These are phyloP conservation scores for Smittium culicis DNA, from an alignment of 371 early-diverging fungal species.

Conservation along the genomic window DNA sequence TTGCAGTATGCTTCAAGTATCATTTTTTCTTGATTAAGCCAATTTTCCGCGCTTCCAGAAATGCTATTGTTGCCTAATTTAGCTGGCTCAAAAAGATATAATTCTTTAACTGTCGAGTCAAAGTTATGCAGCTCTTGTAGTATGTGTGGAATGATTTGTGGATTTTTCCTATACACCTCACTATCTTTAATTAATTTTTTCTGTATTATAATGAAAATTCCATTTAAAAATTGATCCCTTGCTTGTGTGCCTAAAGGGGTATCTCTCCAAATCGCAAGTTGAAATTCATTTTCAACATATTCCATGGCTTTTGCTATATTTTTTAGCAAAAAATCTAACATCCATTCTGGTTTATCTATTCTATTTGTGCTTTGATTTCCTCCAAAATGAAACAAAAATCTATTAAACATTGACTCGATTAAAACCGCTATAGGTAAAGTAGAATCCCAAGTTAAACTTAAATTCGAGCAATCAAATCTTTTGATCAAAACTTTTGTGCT, in stretches of 20 bases:
- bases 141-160: conserved; percentile 52
- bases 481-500: background rate
- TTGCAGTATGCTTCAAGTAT: background rate
- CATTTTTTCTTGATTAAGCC: conserved; percentile 1
- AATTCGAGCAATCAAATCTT: background rate
- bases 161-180: conserved; percentile 38
- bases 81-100: conserved; percentile 33
- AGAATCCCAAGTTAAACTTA: conserved; percentile 1
- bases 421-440: conserved; percentile 1
- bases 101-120: conserved; percentile 52
- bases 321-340: conserved; percentile 50
- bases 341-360: conserved; percentile 82
- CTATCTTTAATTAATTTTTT: conserved; percentile 46
- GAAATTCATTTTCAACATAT: conserved; percentile 43
- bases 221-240: conserved; percentile 54
- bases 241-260: conserved; percentile 31
- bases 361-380: conserved; percentile 61
- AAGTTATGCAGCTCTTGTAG: conserved; percentile 58
- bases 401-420: conserved; percentile 35
- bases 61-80: background rate
- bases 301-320: conserved; percentile 41
- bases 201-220: conserved; percentile 41
- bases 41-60: conserved; percentile 2
- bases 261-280: conserved; percentile 34
- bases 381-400: conserved; percentile 67